Evolutionary conservation across 331 rosid species (phyloP).

Genomic region (Cydonia oblonga): DNA sequence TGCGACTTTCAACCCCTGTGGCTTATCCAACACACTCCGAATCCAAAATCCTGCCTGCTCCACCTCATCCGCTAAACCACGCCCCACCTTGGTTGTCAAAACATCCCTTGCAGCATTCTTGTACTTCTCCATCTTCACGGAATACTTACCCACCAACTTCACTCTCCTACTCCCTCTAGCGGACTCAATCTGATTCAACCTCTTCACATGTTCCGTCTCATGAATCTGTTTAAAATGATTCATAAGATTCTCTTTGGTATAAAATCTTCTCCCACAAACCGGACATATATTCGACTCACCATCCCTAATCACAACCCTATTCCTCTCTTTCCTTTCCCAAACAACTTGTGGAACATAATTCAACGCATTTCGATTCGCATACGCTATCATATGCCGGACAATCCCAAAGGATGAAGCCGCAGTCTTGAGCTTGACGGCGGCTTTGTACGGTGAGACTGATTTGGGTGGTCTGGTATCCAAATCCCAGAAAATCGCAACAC

Average conservation of each 20-base stretch:
- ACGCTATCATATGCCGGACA: conserved; percentile 58
- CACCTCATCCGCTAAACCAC: conserved; percentile 54
- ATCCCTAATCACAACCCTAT: conserved; percentile 37
- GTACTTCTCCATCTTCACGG: conserved; percentile 79
- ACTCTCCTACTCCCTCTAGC: conserved; percentile 63
- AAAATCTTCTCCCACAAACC: conserved; percentile 67
- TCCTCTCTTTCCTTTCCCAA: conserved; percentile 40
- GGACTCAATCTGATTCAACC: conserved; percentile 63
- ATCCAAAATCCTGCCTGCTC: conserved; percentile 68
- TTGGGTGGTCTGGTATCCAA: conserved; percentile 75
- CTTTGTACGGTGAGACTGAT: conserved; percentile 53
- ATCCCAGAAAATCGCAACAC: conserved; percentile 80
- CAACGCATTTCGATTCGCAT: conserved; percentile 47
- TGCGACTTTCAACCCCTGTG: conserved; percentile 43
- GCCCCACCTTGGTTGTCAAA: conserved; percentile 49
- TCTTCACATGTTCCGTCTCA: conserved; percentile 55
- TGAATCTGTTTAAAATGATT: conserved; percentile 68
- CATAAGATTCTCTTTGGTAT: conserved; percentile 52
- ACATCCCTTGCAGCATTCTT: conserved; percentile 40
- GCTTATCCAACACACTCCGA: conserved; percentile 30
- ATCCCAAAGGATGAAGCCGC: conserved; percentile 63
- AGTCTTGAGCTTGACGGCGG: conserved; percentile 52
- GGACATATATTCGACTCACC: conserved; percentile 48
- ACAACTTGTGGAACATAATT: conserved; percentile 37
- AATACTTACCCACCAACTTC: conserved; percentile 62